Conservation (phyloP, 768 basidiomycete genomes). For the Coprinopsis strossmayeri region DNA sequence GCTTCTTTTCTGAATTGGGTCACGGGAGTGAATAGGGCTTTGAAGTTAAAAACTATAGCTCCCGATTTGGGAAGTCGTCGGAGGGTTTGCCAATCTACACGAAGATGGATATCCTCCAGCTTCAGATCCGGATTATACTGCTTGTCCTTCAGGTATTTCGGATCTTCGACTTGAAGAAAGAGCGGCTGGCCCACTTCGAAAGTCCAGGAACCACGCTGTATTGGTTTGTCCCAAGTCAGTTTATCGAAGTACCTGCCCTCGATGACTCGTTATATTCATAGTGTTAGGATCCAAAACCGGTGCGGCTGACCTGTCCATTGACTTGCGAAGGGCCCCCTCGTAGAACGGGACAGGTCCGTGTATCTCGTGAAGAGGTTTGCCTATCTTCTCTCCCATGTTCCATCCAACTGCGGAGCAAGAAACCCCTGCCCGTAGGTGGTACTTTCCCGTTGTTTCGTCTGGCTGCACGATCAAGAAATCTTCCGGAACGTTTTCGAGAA, state of each 20-base stretch:
- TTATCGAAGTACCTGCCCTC: conserved; percentile 38
- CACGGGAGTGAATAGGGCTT: conserved; percentile 45
- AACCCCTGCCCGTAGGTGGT: conserved; percentile 39
- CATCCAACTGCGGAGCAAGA: conserved; percentile 44
- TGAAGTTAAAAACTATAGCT: conserved; percentile 49
- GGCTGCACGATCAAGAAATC: conserved; percentile 40
- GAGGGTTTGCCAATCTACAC: conserved; percentile 53
- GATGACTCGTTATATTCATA: not conserved
- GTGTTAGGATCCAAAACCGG: not conserved
- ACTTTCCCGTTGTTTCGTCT: conserved; percentile 36
- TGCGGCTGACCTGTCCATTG: conserved; percentile 40
- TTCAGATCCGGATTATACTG: conserved; percentile 28
- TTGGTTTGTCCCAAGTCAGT: conserved; percentile 39
- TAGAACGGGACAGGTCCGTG: conserved; percentile 45
- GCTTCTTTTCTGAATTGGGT: conserved; percentile 37
- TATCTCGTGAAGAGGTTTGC: conserved; percentile 37
- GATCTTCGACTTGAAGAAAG: conserved; percentile 33
- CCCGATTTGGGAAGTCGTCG: conserved; percentile 40
- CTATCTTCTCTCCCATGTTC: conserved; percentile 42
- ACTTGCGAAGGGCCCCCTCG: conserved; percentile 39
- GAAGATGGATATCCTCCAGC: conserved; percentile 35
- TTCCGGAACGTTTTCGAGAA: conserved; percentile 47
- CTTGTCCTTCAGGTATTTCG: conserved; percentile 27
- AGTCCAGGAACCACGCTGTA: conserved; percentile 47
- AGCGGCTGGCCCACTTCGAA: conserved; percentile 45